phyloP scores from a whole-genome alignment of 495 filamentous ascomycete genomes.

The Cercophora sp. region DNA sequence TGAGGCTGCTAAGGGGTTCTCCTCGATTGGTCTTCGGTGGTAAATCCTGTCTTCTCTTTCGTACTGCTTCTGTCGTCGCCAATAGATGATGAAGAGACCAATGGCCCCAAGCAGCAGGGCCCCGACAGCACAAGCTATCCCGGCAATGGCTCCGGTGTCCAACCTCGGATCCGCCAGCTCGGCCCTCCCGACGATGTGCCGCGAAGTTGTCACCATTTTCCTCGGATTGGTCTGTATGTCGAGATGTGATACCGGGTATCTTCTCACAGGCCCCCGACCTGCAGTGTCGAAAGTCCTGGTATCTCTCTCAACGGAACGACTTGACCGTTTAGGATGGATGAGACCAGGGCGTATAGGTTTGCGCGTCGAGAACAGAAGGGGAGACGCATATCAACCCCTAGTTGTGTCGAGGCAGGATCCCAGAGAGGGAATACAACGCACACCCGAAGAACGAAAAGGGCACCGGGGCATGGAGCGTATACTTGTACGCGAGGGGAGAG shows the following conservation, averaged over 20 bases:
- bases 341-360: not conserved
- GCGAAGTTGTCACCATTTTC: conserved; percentile 20
- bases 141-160: conserved; percentile 43
- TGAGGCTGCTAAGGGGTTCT: not conserved
- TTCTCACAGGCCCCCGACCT: not conserved
- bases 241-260: not conserved
- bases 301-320: not conserved
- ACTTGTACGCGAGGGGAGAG: not conserved
- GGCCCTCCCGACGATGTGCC: conserved; percentile 11
- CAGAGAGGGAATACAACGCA: not conserved
- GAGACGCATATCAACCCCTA: conserved; percentile 4
- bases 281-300: not conserved
- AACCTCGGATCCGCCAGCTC: conserved; percentile 14
- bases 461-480: conserved; percentile 4
- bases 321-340: not conserved
- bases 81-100: conserved; percentile 40
- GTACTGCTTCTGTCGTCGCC: conserved; percentile 33
- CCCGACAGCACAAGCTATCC: conserved; percentile 38
- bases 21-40: conserved; percentile 11
- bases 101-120: conserved; percentile 35
- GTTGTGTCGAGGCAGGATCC: not conserved
- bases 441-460: not conserved
- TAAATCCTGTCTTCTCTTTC: conserved; percentile 19
- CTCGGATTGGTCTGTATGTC: not conserved
- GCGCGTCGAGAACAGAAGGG: not conserved